A percentile compares a stretch with the other conserved stretches of the same genome.
These are phyloP conservation scores for Solanum bukasovii DNA, from an alignment of 257 asterid genomes.

Conservation along the genomic window DNA sequence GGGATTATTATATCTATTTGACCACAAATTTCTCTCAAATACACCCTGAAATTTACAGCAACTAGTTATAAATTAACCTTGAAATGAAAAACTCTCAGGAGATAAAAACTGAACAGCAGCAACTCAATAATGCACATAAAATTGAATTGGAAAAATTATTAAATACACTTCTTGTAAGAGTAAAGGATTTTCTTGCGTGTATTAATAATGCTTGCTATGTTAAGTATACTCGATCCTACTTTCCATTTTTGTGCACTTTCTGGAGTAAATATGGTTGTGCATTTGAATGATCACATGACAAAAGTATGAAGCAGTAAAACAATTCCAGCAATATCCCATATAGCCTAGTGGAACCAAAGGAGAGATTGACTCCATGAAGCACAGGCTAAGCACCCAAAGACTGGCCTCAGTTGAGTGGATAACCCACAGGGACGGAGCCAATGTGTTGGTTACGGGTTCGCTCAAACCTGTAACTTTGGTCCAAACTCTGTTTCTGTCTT, in stretches of 20 bases:
- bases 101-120: background rate
- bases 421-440: background rate
- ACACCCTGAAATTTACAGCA: background rate
- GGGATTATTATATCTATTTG: background rate
- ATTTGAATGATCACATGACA: background rate
- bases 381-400: background rate
- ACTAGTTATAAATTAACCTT: background rate
- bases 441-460: background rate
- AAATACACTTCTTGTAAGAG: background rate
- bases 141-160: background rate
- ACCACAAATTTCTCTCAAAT: background rate
- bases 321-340: background rate
- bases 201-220: background rate
- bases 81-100: background rate
- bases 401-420: background rate
- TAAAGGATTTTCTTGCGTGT: background rate
- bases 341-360: background rate
- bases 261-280: background rate
- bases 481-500: background rate
- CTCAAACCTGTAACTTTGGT: background rate
- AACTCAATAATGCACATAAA: background rate
- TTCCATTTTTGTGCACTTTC: background rate
- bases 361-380: background rate
- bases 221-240: background rate
- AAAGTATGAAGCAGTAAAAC: background rate